These are phyloP conservation scores for Cladosporium velox DNA, from an alignment of 2,329 filamentous ascomycete genomes.

Conservation along the genomic window DNA sequence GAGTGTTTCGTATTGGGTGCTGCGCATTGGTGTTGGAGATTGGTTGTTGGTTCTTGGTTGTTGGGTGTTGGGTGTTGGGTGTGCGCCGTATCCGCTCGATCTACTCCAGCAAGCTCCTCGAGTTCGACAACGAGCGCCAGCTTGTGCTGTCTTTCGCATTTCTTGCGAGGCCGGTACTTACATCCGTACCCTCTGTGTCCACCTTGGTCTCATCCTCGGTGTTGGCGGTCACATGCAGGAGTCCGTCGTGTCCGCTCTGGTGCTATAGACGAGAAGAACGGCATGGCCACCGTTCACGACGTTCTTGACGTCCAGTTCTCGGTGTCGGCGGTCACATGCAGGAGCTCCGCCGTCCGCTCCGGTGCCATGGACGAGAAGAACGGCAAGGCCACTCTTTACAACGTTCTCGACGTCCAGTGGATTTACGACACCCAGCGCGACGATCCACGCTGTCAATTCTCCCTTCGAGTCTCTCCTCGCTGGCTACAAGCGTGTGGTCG, in stretches of 20 bases:
- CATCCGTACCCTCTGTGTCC: slow-evolving; percentile 96
- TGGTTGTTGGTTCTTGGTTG: too few relatives aligned
- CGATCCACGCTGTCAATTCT: slow-evolving; percentile 89
- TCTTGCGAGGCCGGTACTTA: slow-evolving; percentile 98
- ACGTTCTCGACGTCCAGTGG: slow-evolving; percentile 95
- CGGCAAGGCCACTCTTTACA: slow-evolving; percentile 89
- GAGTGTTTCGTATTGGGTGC: too few relatives aligned
- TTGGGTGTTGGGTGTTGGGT: slow-evolving; percentile 39
- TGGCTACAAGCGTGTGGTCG: slow-evolving; percentile 79
- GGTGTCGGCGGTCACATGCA: slow-evolving; percentile 97
- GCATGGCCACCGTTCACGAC: slow-evolving; percentile 91
- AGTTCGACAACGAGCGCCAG: slow-evolving; percentile 98
- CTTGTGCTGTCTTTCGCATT: slow-evolving; percentile 95
- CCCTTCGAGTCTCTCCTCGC: slow-evolving; percentile 90
- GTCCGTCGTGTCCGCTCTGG: slow-evolving; percentile 82
- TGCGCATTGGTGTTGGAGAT: too few relatives aligned
- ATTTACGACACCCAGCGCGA: slow-evolving; percentile 93
- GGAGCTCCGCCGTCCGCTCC: slow-evolving; percentile 87
- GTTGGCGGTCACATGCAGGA: slow-evolving; percentile 99
- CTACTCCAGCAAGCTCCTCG: slow-evolving; percentile 89
- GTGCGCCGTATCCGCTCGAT: slow-evolving; percentile 98
- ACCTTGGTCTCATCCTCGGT: slow-evolving; percentile 64
- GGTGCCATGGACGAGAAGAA: slow-evolving; percentile 93
- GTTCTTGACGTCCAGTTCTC: slow-evolving; percentile 59
- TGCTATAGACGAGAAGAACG: slow-evolving; percentile 89